phyloP scores from a whole-genome alignment of 345 rosid genomes.

The Anastatica hierochuntica region DNA sequence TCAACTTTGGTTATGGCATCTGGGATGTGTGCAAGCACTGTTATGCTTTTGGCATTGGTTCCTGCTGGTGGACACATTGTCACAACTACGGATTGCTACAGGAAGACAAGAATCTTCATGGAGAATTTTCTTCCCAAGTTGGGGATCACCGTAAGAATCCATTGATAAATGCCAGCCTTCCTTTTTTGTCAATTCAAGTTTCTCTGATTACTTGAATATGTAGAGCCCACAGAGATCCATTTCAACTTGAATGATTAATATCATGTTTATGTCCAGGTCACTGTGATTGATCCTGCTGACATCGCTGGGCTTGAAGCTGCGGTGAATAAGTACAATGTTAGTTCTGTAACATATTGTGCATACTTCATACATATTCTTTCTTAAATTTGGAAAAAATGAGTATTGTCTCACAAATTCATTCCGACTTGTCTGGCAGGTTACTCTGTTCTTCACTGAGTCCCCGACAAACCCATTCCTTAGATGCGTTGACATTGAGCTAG shows the following conservation, averaged over 20 bases:
- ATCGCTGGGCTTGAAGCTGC: slow-evolving; percentile 65
- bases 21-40: slow-evolving; percentile 96
- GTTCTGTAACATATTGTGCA: slow-evolving; percentile 12
- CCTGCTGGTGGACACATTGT: slow-evolving; percentile 96
- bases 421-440: slow-evolving; percentile 40
- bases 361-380: not conserved
- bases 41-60: slow-evolving; percentile 86
- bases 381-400: not conserved
- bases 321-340: slow-evolving; percentile 58
- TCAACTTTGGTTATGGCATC: slow-evolving; percentile 92
- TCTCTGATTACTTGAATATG: not conserved
- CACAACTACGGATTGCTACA: slow-evolving; percentile 89
- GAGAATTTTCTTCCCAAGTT: slow-evolving; percentile 84
- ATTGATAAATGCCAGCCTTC: not conserved
- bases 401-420: not conserved
- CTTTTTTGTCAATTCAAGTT: not conserved
- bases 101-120: slow-evolving; percentile 93
- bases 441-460: slow-evolving; percentile 88
- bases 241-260: not conserved
- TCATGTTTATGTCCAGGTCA: slow-evolving; percentile 52
- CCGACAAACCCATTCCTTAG: slow-evolving; percentile 95
- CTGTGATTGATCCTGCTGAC: slow-evolving; percentile 96
- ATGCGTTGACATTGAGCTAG: slow-evolving; percentile 86
- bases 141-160: slow-evolving; percentile 64
- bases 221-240: not conserved